Evolutionary conservation across 139 green algal species (phyloP), one percentile per base, ranked within the genome.

Genomic region (Auxenochlorella pyrenoidosa): DNA sequence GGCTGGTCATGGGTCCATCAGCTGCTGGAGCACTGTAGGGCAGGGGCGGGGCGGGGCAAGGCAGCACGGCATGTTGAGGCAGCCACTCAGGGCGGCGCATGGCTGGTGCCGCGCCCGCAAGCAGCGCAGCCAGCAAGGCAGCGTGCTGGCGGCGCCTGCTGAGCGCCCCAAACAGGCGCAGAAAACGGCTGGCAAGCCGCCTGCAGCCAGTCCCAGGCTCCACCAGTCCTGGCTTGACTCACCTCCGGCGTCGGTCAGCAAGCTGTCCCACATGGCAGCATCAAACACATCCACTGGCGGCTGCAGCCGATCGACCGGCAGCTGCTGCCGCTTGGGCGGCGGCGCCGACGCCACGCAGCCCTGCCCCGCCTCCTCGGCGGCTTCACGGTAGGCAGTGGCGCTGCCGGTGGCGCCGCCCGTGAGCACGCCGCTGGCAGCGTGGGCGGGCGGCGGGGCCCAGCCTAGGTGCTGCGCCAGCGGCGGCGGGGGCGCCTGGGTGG

Each of bases 11-110:
- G 66, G 66, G 30, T 73, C 72, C 72, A 78, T 19, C 26, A 80
- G 73, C 15, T 80, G 41, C 40, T 59, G 73, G 41, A 80, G 40
- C 73, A 80, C 73, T 80, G 73, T 41, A 60, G 72, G 38, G 19
- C 3, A 54, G 38, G 15, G 1, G 0, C 22, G 32, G 26, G 22
- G 26, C 1, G 63, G n/a, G n/a, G n/a, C n/a, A n/a, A n/a, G n/a
- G n/a, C n/a, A n/a, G n/a, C n/a, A n/a, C n/a, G n/a, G n/a, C n/a
- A n/a, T n/a, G n/a, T n/a, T n/a, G n/a, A n/a, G n/a, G n/a, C n/a
- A n/a, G n/a, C n/a, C n/a, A n/a, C n/a, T n/a, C n/a, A n/a, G n/a
- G n/a, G n/a, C n/a, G n/a, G n/a, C n/a, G n/a, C n/a, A n/a, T n/a
- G n/a, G n/a, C n/a, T n/a, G n/a, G n/a, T n/a, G n/a, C n/a, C n/a